These are phyloP conservation scores for Phytophthora hibernalis DNA, from an alignment of 352 stramenopile genomes.

Conservation along the genomic window DNA sequence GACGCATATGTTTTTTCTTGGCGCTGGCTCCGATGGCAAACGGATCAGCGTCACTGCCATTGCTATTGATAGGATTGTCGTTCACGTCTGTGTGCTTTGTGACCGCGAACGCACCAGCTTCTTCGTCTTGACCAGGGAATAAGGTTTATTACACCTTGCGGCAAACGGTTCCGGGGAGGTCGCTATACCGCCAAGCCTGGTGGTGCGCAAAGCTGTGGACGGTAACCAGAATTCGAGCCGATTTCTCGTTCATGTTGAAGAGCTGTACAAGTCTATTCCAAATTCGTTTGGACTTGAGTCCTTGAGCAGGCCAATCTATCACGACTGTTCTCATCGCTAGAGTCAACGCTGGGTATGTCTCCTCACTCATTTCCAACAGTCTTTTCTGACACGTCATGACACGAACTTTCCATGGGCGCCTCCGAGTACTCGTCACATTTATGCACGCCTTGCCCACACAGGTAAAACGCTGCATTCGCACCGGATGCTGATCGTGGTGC, in stretches of 20 bases:
- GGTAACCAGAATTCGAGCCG: not conserved
- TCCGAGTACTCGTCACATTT: not conserved
- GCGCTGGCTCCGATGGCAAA: conserved; percentile 29
- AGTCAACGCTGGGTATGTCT: conserved; percentile 15
- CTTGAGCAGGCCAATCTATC: conserved; percentile 11
- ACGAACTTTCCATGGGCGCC: conserved; percentile 11
- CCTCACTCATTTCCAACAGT: conserved; percentile 9
- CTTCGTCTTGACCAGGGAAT: conserved; percentile 20
- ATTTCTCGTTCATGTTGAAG: conserved; percentile 6
- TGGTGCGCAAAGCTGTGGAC: conserved; percentile 17
- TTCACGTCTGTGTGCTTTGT: not conserved
- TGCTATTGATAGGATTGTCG: not conserved
- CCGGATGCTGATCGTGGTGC: not conserved
- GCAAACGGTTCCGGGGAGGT: not conserved
- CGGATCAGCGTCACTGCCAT: conserved; percentile 12
- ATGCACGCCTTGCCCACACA: not conserved
- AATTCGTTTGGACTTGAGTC: conserved; percentile 21
- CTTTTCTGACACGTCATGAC: conserved; percentile 14
- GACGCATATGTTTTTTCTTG: conserved; percentile 19
- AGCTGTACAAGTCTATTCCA: conserved; percentile 8
- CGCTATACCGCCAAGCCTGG: conserved; percentile 14
- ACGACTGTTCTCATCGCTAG: conserved; percentile 14
- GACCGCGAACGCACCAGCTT: conserved; percentile 18
- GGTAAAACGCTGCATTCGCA: not conserved
- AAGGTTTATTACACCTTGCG: not conserved